Percentiles rank a stretch among this genome's conserved stretches.
Evolutionary conservation across 352 stramenopile genomes (phyloP).

Genomic region (Pilasporangium apinafurcum): DNA sequence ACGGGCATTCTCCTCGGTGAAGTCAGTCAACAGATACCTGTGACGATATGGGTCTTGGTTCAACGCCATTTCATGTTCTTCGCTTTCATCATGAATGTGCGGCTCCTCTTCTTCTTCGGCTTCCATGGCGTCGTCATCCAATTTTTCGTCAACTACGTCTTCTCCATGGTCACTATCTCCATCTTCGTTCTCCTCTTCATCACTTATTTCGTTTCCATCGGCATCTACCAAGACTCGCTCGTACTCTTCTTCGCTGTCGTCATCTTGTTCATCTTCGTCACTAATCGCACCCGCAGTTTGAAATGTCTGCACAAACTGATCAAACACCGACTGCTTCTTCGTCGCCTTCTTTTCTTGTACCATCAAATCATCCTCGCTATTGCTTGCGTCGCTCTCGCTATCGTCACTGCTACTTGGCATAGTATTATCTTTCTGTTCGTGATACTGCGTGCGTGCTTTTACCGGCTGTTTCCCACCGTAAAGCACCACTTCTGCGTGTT

Average conservation of each 20-base stretch:
- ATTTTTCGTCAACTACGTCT: slow-evolving; percentile 10
- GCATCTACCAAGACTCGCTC: slow-evolving; percentile 38
- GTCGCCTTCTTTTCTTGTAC: slow-evolving; percentile 8
- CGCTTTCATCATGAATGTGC: slow-evolving; percentile 18
- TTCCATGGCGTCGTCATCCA: slow-evolving; percentile 17
- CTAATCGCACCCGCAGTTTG: slow-evolving; percentile 11
- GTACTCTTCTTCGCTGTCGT: slow-evolving; percentile 21
- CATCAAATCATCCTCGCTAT: slow-evolving; percentile 11
- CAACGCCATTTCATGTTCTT: slow-evolving; percentile 8
- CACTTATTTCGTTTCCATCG: slow-evolving; percentile 28
- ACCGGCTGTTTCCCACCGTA: neutral
- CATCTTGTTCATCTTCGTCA: slow-evolving; percentile 23
- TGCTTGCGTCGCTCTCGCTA: slow-evolving; percentile 3
- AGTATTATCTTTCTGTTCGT: neutral
- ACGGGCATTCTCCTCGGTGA: slow-evolving; percentile 38
- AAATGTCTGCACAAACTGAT: slow-evolving; percentile 69
- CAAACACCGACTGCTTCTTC: slow-evolving; percentile 43
- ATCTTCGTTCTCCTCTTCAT: slow-evolving; percentile 23
- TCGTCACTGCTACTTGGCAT: slow-evolving; percentile 3
- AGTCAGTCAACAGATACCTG: slow-evolving; percentile 46
- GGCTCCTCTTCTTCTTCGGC: slow-evolving; percentile 7
- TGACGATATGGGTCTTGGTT: slow-evolving; percentile 53
- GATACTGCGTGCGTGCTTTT: slow-evolving; percentile 8
- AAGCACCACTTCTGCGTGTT: slow-evolving; percentile 16
- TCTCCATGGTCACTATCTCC: slow-evolving; percentile 5